Base-by-base conservation (phyloP, 2,329 filamentous ascomycete genomes). In the Neonectria magnoliae region DNA sequence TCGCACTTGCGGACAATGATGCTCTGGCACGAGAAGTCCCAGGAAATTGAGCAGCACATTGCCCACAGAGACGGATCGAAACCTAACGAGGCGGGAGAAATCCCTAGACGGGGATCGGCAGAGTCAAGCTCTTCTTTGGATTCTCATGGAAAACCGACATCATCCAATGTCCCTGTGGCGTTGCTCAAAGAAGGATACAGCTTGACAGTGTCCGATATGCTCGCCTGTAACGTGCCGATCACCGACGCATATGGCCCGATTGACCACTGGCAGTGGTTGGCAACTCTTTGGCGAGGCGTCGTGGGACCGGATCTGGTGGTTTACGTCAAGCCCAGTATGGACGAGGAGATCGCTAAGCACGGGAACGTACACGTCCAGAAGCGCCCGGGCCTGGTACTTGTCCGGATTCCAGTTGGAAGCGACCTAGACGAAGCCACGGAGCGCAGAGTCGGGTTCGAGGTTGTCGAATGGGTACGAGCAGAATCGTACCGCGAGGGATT, bases 201-300 rank as follows among this genome's bases (percentile, higher is more conserved):
- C 66, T 87, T 98, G 44, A 91, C 90, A 13, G 87, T 91, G 0
- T 91, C 93, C 1, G 92, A 98, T 76, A 83, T 85, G 52, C 95
- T 91, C 76, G 92, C 94, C 1, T 88, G 87, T 59, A 83, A 85
- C 14, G 89, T 94, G 47, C 91, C 92, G 1, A 93, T 97, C 69
- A 82, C 85, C 18, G 94, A 97, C 75, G 84, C 86, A 7, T 97
- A 97, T 77, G 87, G 89, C 16, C 90, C 92, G 0, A 86, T 92
- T n/a, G 94, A 97, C 73, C 95, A 98, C 80, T 98, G 95, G 94
- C 92, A 97, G 78, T 98, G 95, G 95, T 93, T 96, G 84, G 95
- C 95, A 38, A 95, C 92, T 47, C 86, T 98, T 22, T 98, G 95
- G 95, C 90, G 94, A 10, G 93, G 93, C 10, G 91, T 93, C 58